Evolutionary conservation across 495 filamentous ascomycete species (phyloP).

Genomic region (Lophium mytilinum): DNA sequence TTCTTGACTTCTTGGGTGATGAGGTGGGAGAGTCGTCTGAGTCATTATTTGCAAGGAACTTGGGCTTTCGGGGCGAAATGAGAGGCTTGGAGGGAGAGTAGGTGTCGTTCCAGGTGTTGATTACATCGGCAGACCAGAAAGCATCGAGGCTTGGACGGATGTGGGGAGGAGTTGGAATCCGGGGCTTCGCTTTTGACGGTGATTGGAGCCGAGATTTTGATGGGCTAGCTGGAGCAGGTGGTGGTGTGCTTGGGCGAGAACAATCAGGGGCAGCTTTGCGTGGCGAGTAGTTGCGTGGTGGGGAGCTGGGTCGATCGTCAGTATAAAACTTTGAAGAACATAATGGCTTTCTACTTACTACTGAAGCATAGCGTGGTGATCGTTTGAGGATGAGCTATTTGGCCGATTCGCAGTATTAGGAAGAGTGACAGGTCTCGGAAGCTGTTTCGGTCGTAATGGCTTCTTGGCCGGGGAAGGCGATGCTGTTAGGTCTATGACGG

Average conservation of each 20-base stretch:
- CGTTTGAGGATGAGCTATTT: conserved; percentile 23
- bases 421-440: not conserved
- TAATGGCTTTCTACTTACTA: conserved; percentile 15
- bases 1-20: conserved; percentile 32
- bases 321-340: not conserved
- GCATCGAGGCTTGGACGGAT: conserved; percentile 58
- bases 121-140: conserved; percentile 70
- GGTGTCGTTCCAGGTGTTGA: conserved; percentile 76
- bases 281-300: conserved; percentile 26
- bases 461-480: conserved; percentile 4
- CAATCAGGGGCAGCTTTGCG: conserved; percentile 15
- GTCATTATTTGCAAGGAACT: not conserved
- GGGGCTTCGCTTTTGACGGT: conserved; percentile 42
- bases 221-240: conserved; percentile 37
- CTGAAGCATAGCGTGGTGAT: conserved; percentile 15
- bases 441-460: not conserved
- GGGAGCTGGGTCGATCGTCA: conserved; percentile 17
- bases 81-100: conserved; percentile 60
- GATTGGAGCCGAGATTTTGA: conserved; percentile 40
- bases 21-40: conserved; percentile 13
- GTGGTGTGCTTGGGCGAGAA: conserved; percentile 22
- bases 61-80: conserved; percentile 27
- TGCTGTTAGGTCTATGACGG: conserved; percentile 17
- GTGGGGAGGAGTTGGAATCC: conserved; percentile 49
- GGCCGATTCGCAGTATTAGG: conserved; percentile 13